Evolutionary conservation across 73 alveolate genomes (phyloP).

Genomic region (Loxodes magnus): DNA sequence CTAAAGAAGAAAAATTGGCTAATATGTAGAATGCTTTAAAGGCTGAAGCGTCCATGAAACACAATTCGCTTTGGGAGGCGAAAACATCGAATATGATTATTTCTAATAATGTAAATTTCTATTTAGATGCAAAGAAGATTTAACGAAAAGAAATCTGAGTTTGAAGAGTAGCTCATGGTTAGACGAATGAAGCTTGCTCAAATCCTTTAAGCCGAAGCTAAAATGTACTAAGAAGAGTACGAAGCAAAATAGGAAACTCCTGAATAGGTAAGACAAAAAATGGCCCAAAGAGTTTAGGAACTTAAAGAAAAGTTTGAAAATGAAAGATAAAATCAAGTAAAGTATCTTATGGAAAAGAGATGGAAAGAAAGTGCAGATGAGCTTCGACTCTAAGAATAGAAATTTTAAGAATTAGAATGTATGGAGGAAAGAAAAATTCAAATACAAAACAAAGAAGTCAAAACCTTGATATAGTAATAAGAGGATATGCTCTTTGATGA

Average conservation of each 20-base stretch:
- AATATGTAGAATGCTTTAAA: not conserved
- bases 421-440: constrained; percentile 38
- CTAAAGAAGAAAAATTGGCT: constrained; percentile 20
- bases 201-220: constrained; percentile 18
- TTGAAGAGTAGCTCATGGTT: constrained; percentile 14
- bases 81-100: constrained; percentile 24
- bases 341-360: constrained; percentile 15
- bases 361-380: constrained; percentile 49
- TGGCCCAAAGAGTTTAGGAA: constrained; percentile 24
- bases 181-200: constrained; percentile 23
- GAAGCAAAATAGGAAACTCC: constrained; percentile 32
- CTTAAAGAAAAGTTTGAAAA: constrained; percentile 8
- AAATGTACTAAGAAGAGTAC: constrained; percentile 24
- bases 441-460: constrained; percentile 28
- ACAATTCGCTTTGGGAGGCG: constrained; percentile 34
- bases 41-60: constrained; percentile 21
- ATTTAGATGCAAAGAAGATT: constrained; percentile 5
- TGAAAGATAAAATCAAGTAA: constrained; percentile 16
- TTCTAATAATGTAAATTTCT: not conserved
- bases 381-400: constrained; percentile 27
- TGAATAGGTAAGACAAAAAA: constrained; percentile 28
- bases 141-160: constrained; percentile 13
- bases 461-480: constrained; percentile 8
- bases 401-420: constrained; percentile 29
- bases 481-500: constrained; percentile 44